Evolutionary conservation across 2,329 filamentous ascomycete species (phyloP).

Genomic region (Cadophora luteo-olivacea): DNA sequence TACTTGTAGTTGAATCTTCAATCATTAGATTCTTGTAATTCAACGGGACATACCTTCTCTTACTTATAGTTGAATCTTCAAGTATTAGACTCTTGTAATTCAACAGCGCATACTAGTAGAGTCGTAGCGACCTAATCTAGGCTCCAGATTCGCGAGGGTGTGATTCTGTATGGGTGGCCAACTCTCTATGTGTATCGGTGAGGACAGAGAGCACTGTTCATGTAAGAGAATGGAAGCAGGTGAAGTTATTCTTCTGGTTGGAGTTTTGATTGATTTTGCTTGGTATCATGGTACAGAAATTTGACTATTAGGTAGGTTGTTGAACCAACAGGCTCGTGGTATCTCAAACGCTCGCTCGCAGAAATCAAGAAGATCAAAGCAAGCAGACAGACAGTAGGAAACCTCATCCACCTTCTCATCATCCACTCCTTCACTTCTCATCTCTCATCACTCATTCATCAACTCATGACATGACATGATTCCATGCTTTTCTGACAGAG

Average conservation of each 20-base stretch:
- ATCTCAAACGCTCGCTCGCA: conserved; percentile 18
- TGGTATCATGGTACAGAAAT: conserved; percentile 21
- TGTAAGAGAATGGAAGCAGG: not conserved
- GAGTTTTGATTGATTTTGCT: not conserved
- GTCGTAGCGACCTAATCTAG: no score
- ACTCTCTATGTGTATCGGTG: no score
- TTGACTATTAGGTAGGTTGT: conserved; percentile 18
- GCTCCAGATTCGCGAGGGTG: no score
- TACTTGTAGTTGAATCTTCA: no score
- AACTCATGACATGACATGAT: not conserved
- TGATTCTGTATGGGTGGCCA: no score
- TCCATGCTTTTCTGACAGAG: not conserved
- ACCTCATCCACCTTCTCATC: not conserved
- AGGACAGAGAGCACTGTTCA: no score
- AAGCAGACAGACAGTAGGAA: conserved; percentile 7
- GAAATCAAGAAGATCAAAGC: not conserved
- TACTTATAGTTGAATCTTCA: no score
- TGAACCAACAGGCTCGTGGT: conserved; percentile 19
- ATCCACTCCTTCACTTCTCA: not conserved
- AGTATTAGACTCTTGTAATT: no score
- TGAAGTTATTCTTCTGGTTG: not conserved
- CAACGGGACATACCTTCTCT: no score
- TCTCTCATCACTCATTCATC: not conserved
- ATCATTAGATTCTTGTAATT: no score
- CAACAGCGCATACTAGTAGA: no score